Base-by-base conservation (phyloP, 2,329 filamentous ascomycete genomes). In the Scytalidium sp. region DNA sequence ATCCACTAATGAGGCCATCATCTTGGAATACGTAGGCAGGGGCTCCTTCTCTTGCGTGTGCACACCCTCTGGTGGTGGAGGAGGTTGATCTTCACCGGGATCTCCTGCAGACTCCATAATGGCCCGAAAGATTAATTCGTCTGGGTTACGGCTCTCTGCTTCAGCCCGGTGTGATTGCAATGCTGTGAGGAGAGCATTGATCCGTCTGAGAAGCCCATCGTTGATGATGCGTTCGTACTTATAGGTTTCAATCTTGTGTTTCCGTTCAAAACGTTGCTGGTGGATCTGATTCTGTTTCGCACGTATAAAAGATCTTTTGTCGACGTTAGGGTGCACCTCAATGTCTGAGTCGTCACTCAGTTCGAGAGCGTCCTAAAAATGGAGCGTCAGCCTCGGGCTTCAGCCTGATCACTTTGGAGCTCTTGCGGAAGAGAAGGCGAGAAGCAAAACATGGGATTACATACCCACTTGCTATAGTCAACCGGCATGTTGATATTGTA, bases 251-350 rank as follows among this genome's bases (percentile, higher is more conserved):
- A 99, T 97, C 64, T 96, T 87, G 61, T 88, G 84, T 67, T 88
- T 90, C 50, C 94, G 87, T 63, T 95, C 87, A 59, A 85, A 78
- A 49, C 94, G 87, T 67, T 97, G 87, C 65, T 92, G 84, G 70
- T 99, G 94, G 62, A 99, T 99, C 73, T 99, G 92, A 61, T 85
- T 87, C 75, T 97, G 94, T 74, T 99, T 99, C 57, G 94, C 95
- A 58, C 93, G 90, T 69, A 99, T 99, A 71, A 99, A 99, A 53
- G 93, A 97, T 46, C 87, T 84, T 71, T 99, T 99, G 75, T 99
- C 94, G 67, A 99, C 94, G 67, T 99, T 99, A 53, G 94, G 94
- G 71, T 99, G 94, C 46, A 97, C 94, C 74, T 99, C 94, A 62
- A 99, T 86, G 65, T 99, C 94, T 46, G 91, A 97, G 72, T 99